Evolutionary conservation across 441 rosid genomes (phyloP).

Genomic region (Aleurites moluccanus): DNA sequence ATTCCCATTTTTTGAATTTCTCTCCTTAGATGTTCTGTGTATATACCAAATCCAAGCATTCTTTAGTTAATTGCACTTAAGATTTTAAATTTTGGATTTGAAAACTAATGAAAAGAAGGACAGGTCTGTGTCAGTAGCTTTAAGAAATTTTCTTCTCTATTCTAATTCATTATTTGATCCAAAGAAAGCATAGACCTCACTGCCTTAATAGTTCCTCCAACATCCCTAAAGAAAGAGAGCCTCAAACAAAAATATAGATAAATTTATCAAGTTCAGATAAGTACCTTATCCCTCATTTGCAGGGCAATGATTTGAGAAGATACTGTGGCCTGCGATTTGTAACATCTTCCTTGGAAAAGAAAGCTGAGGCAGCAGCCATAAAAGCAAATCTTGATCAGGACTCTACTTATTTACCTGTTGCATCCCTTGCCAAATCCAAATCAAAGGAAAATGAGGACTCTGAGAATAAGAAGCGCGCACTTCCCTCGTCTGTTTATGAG

Average conservation of each 20-base stretch:
- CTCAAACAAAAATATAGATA: background rate
- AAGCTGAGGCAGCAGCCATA: slow-evolving; percentile 57
- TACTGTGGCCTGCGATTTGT: slow-evolving; percentile 58
- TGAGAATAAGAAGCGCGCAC: slow-evolving; percentile 38
- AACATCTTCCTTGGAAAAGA: slow-evolving; percentile 79
- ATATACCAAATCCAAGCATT: background rate
- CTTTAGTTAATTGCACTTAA: background rate
- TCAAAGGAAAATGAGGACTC: slow-evolving; percentile 2
- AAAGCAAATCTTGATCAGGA: slow-evolving; percentile 59
- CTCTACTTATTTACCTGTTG: slow-evolving; percentile 36
- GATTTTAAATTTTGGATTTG: slow-evolving; percentile 1
- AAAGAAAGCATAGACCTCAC: background rate
- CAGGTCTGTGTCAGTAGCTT: background rate
- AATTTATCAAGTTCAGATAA: background rate
- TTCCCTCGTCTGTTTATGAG: slow-evolving; percentile 51
- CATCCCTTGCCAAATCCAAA: slow-evolving; percentile 17
- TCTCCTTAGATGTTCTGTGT: background rate
- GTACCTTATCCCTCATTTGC: slow-evolving; percentile 28
- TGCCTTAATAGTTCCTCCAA: background rate
- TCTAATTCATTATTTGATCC: background rate
- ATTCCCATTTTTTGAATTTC: background rate
- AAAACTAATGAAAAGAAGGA: background rate
- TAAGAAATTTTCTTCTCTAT: background rate
- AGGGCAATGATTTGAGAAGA: slow-evolving; percentile 56
- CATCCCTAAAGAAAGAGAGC: background rate